These are phyloP conservation scores for Jamesozyma piceae DNA, from an alignment of 805 yeast species.

Conservation along the genomic window DNA sequence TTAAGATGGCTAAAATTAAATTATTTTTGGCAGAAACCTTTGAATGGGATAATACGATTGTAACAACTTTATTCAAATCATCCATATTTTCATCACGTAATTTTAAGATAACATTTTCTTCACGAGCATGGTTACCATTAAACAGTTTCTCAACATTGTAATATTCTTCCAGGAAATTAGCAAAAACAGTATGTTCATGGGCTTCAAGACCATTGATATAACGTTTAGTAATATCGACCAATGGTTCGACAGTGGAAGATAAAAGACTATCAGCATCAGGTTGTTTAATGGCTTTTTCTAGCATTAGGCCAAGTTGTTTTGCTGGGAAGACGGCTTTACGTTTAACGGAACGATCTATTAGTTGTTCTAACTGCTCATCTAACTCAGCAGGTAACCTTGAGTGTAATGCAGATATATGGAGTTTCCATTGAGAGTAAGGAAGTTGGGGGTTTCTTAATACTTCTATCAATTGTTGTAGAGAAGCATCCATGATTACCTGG, in stretches of 20 bases:
- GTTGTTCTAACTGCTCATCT: constrained; percentile 53
- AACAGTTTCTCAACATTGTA: constrained; percentile 70
- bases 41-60: constrained; percentile 75
- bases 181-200: constrained; percentile 75
- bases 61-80: constrained; percentile 62
- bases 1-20: constrained; percentile 74
- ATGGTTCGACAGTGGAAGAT: constrained; percentile 57
- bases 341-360: constrained; percentile 54
- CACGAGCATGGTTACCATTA: constrained; percentile 65
- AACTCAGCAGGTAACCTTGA: constrained; percentile 76
- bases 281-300: constrained; percentile 48
- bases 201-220: constrained; percentile 69
- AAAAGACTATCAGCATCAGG: constrained; percentile 47
- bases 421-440: constrained; percentile 89
- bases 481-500: constrained; percentile 84
- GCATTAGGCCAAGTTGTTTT: constrained; percentile 62
- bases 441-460: constrained; percentile 70
- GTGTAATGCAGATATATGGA: constrained; percentile 81
- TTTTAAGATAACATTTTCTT: constrained; percentile 79
- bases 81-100: constrained; percentile 83
- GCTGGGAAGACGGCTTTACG: constrained; percentile 89
- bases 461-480: constrained; percentile 62
- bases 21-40: constrained; percentile 90
- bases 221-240: constrained; percentile 57
- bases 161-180: constrained; percentile 60